Conservation (phyloP, 1,139 yeast species). For the Pneumocystis jirovecii region DNA sequence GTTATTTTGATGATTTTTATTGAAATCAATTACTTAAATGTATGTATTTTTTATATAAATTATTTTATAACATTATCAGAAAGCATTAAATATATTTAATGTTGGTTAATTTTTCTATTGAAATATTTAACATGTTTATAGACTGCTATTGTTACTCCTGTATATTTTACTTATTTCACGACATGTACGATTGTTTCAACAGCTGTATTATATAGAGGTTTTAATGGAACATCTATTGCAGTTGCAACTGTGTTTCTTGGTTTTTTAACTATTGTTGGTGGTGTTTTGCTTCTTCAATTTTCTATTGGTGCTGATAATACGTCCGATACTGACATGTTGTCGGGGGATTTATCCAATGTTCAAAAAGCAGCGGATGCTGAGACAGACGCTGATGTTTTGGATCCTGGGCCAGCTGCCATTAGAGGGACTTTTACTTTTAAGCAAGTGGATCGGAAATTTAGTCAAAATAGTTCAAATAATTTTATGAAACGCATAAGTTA, state of each 20-base stretch:
- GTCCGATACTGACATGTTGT: constrained; percentile 9
- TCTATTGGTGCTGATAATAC: constrained; percentile 9
- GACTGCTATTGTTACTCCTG: constrained; percentile 14
- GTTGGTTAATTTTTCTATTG: background rate
- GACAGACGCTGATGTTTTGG: constrained; percentile 1
- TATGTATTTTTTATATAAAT: background rate
- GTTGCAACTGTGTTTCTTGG: constrained; percentile 12
- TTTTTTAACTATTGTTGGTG: constrained; percentile 10
- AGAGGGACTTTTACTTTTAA: background rate
- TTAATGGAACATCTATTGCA: constrained; percentile 11
- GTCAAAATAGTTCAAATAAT: background rate
- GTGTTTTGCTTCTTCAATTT: constrained; percentile 12
- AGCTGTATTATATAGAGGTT: constrained; percentile 13
- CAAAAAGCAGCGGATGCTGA: constrained; percentile 5
- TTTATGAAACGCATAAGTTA: background rate
- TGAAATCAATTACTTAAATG: constrained; percentile 13
- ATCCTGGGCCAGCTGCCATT: constrained; percentile 5
- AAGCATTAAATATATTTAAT: constrained; percentile 14
- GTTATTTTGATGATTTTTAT: constrained; percentile 11
- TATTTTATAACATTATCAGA: constrained; percentile 1
- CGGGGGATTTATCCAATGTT: constrained; percentile 9
- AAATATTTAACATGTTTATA: background rate
- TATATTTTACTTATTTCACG: constrained; percentile 12
- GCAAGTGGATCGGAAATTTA: background rate
- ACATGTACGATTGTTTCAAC: constrained; percentile 13